These are phyloP conservation scores for Gyrodon lividus DNA, from an alignment of 768 basidiomycete species.

Conservation along the genomic window DNA sequence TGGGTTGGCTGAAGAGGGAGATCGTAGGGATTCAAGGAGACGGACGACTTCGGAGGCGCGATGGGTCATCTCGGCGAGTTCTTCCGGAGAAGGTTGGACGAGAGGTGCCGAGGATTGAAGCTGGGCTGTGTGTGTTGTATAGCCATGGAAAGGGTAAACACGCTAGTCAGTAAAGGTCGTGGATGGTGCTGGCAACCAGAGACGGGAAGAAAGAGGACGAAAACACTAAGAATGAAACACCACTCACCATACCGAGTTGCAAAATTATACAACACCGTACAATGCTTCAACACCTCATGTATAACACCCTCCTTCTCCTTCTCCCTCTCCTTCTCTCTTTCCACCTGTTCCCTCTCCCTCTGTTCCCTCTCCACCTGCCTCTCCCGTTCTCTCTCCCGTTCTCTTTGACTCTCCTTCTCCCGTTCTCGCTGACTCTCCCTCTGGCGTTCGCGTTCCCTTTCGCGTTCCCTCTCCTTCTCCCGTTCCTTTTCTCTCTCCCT, in stretches of 20 bases:
- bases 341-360: constrained; percentile 19
- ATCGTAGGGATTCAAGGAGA: constrained; percentile 49
- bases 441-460: constrained; percentile 19
- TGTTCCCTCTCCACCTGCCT: constrained; percentile 20
- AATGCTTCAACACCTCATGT: constrained; percentile 43
- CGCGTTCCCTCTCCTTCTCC: constrained; percentile 12
- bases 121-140: constrained; percentile 21
- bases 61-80: constrained; percentile 69
- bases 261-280: constrained; percentile 58
- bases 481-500: constrained; percentile 20
- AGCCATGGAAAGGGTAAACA: background rate
- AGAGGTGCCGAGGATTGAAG: constrained; percentile 46
- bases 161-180: background rate
- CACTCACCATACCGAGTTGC: constrained; percentile 64
- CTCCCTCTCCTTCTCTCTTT: constrained; percentile 5
- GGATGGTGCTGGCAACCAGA: background rate
- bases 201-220: background rate
- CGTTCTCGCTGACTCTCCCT: constrained; percentile 20
- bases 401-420: constrained; percentile 22
- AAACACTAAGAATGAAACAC: background rate
- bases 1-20: constrained; percentile 21
- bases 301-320: constrained; percentile 23
- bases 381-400: constrained; percentile 20
- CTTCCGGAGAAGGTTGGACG: constrained; percentile 50
- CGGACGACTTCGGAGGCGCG: constrained; percentile 66